These are phyloP conservation scores for Torrubiellomyces zombiae DNA, from an alignment of 2,329 filamentous ascomycete species.

Conservation along the genomic window DNA sequence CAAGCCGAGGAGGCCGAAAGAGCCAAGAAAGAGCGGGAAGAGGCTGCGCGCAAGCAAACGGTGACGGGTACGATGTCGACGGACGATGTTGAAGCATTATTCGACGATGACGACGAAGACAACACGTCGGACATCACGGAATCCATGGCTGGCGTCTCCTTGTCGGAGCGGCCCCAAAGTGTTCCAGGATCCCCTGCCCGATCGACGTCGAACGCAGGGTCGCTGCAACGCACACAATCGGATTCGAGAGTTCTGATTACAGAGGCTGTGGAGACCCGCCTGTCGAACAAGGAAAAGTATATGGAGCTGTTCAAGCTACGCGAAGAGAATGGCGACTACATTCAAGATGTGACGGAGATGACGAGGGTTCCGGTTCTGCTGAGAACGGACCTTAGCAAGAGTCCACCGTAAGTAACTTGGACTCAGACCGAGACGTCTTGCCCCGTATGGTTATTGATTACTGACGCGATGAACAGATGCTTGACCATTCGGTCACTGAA, in stretches of 20 bases:
- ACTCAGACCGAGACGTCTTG: too few relatives aligned
- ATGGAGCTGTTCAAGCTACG: conserved; percentile 74
- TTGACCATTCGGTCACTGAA: conserved; percentile 72
- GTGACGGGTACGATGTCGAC: conserved; percentile 89
- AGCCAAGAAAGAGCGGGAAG: conserved; percentile 71
- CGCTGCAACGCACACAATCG: conserved; percentile 75
- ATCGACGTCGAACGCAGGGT: conserved; percentile 48
- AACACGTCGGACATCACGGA: conserved; percentile 80
- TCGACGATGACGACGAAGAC: conserved; percentile 85
- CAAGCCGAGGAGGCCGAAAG: conserved; percentile 72
- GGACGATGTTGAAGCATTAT: conserved; percentile 86
- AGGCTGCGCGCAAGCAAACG: conserved; percentile 81
- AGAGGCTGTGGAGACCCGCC: conserved; percentile 60
- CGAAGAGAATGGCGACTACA: conserved; percentile 87
- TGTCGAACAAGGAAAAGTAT: conserved; percentile 94
- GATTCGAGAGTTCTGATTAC: conserved; percentile 75
- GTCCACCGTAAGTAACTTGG: conserved; percentile 88
- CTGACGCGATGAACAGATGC: conserved; percentile 33
- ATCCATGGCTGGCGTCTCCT: conserved; percentile 76
- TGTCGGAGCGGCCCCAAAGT: conserved; percentile 81
- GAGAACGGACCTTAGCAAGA: conserved; percentile 97
- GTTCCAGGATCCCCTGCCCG: conserved; percentile 82
- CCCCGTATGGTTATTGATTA: too few relatives aligned
- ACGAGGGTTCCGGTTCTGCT: conserved; percentile 91
- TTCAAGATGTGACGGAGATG: conserved; percentile 98